Base-by-base conservation (phyloP, 768 basidiomycete genomes). In the Gyrodon lividus region DNA sequence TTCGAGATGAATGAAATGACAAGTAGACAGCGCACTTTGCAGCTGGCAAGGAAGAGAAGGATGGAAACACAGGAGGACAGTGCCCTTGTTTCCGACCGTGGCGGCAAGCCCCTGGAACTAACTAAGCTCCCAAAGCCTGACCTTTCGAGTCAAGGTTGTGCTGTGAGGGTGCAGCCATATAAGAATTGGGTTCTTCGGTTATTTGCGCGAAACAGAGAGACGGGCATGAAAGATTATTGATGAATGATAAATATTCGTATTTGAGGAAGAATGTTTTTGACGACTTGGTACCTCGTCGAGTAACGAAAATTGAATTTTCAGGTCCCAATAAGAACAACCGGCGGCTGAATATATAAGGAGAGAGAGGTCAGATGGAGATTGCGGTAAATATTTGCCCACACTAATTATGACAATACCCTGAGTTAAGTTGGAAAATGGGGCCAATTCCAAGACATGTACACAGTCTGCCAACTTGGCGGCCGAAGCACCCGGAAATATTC, bases 401-500 rank as follows among this genome's bases (percentile, higher is more conserved):
- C 16, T 45, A 45, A 20, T 45, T 45, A 34, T 33, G 30, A 5
- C n/a, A 12, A 7, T 6, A 43, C 17, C 16, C 42, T 22, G 39
- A 23, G 19, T 41, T 22, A 6, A 39, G 12, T 41, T 16, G n/a
- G 13, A 41, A 20, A 12, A 12, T 13, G 24, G 23, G 24, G 28
- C 10, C n/a, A 45, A 13, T 22, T 17, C 42, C 42, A 8, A 30
- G 10, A 10, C 30, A 24, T 24, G 13, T 13, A 44, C 24, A 33
- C 24, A 16, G 43, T 24, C 45, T 40, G 56, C 28, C 46, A 44
- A 46, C 24, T 48, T 50, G 60, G 54, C 57, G 57, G 62, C 60
- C 56, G 61, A 30, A 47, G 17, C 49, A 49, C 23, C 41, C 58
- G 52, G 52, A 61, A 60, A 51, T 52, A 54, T 30, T 46, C 40